Percentiles rank a stretch among this genome's conserved stretches.
phyloP scores from a whole-genome alignment of 768 basidiomycete species.

The Psilocybe sp. region DNA sequence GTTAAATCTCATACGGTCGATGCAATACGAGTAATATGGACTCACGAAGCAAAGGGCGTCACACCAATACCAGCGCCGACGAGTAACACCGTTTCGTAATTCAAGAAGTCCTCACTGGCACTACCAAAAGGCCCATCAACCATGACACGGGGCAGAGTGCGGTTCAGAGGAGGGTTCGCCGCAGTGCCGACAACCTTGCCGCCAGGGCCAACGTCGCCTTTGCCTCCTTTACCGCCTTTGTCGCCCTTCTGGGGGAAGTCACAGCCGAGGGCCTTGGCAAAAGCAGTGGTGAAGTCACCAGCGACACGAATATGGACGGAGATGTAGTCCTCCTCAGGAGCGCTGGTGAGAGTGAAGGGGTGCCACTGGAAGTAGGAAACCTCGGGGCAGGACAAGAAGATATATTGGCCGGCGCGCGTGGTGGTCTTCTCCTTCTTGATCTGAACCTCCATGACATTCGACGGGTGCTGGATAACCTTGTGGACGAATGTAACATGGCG shows the following conservation, averaged over 20 bases:
- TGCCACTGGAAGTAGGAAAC: conserved; percentile 97
- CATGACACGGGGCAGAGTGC: conserved; percentile 87
- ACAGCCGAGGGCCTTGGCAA: conserved; percentile 82
- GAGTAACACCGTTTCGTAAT: conserved; percentile 84
- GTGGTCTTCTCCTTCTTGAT: conserved; percentile 95
- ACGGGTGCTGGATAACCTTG: conserved; percentile 94
- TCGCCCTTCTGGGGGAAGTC: conserved; percentile 55
- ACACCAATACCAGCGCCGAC: conserved; percentile 97
- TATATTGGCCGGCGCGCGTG: conserved; percentile 86
- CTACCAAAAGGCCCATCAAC: conserved; percentile 94
- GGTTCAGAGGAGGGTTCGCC: conserved; percentile 59
- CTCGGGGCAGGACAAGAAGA: conserved; percentile 89
- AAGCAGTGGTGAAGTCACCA: conserved; percentile 88
- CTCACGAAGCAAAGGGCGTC: conserved; percentile 93
- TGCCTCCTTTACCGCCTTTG: conserved; percentile 47
- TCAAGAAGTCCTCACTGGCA: conserved; percentile 88
- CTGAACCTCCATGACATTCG: conserved; percentile 91
- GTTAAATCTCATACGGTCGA: neutral
- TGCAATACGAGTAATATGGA: conserved; percentile 1
- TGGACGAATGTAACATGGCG: conserved; percentile 90
- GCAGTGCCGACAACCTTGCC: conserved; percentile 62
- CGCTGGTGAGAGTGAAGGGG: conserved; percentile 92
- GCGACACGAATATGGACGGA: conserved; percentile 90
- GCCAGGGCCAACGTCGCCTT: conserved; percentile 39
- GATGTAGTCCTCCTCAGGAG: conserved; percentile 94